Percentiles rank a stretch among this genome's conserved stretches.
These are phyloP conservation scores for Tetrapisispora arboricola DNA, from an alignment of 805 yeast genomes.

Conservation along the genomic window DNA sequence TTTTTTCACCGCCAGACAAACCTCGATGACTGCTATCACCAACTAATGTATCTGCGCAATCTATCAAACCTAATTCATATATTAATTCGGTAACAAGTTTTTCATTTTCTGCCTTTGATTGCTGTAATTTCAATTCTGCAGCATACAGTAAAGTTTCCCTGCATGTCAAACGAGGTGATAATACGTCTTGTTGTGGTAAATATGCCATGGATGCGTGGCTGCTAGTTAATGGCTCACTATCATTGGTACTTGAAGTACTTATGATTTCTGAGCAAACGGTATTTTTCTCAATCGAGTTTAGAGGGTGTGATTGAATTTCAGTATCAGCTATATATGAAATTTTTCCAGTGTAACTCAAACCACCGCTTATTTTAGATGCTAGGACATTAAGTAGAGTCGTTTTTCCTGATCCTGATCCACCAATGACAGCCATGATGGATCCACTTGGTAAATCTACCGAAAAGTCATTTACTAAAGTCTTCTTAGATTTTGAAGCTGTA, in stretches of 20 bases:
- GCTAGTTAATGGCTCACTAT: neutral
- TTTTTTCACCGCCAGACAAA: slow-evolving; percentile 76
- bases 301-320: too few species aligned
- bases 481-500: slow-evolving; percentile 23
- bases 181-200: slow-evolving; percentile 64
- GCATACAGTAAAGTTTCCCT: slow-evolving; percentile 60
- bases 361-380: slow-evolving; percentile 39
- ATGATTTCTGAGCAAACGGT: neutral
- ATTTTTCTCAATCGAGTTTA: neutral
- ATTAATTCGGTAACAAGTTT: slow-evolving; percentile 50
- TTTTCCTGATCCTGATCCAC: slow-evolving; percentile 84
- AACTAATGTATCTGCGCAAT: slow-evolving; percentile 49
- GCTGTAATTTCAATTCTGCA: slow-evolving; percentile 56
- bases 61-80: slow-evolving; percentile 53
- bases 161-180: slow-evolving; percentile 62
- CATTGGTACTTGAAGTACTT: neutral
- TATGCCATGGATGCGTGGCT: slow-evolving; percentile 36
- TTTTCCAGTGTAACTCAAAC: slow-evolving; percentile 35
- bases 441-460: slow-evolving; percentile 53
- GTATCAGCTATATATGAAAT: slow-evolving; percentile 25
- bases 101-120: slow-evolving; percentile 35
- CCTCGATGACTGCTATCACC: slow-evolving; percentile 48
- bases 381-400: slow-evolving; percentile 66
- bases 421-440: slow-evolving; percentile 67
- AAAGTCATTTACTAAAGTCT: slow-evolving; percentile 37